Conservation (phyloP, 1,284 basidiomycete species). For the Fomitopsis schrenkii region DNA sequence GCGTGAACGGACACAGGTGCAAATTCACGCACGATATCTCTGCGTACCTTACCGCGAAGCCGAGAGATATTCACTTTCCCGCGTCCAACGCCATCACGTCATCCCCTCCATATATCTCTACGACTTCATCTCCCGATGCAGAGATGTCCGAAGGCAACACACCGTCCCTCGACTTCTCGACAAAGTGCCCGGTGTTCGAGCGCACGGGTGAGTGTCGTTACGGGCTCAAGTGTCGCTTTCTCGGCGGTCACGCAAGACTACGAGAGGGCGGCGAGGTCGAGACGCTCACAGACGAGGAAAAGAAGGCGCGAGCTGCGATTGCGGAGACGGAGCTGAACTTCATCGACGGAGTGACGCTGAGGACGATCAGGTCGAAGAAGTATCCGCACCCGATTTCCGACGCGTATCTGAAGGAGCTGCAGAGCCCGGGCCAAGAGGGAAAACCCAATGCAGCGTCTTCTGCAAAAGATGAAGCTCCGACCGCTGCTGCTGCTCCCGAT, state of each 20-base stretch:
- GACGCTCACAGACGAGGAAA: slow-evolving; percentile 53
- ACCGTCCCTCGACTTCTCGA: slow-evolving; percentile 43
- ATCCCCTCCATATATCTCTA: slow-evolving; percentile 47
- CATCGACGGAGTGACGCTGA: slow-evolving; percentile 51
- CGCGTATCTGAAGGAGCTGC: slow-evolving; percentile 63
- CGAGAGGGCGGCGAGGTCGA: slow-evolving; percentile 39
- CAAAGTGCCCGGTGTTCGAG: slow-evolving; percentile 70
- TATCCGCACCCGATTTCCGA: slow-evolving; percentile 66
- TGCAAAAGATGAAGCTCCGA: neutral
- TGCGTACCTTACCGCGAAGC: slow-evolving; percentile 76
- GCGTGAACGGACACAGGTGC: slow-evolving; percentile 47
- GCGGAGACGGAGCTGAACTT: slow-evolving; percentile 76
- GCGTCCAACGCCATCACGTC: slow-evolving; percentile 35
- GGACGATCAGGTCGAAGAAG: slow-evolving; percentile 62
- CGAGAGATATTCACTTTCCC: slow-evolving; percentile 66
- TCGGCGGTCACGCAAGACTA: slow-evolving; percentile 66
- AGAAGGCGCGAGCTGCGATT: slow-evolving; percentile 44
- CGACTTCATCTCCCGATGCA: slow-evolving; percentile 17
- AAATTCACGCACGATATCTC: slow-evolving; percentile 78
- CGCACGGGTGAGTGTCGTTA: slow-evolving; percentile 80
- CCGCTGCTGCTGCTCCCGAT: neutral
- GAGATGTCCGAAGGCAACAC: slow-evolving; percentile 29
- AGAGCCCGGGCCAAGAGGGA: slow-evolving; percentile 34
- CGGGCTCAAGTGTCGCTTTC: slow-evolving; percentile 90
- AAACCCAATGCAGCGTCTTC: slow-evolving; percentile 10